Evolutionary conservation across 345 rosid genomes (phyloP), one percentile per base, ranked within the genome.

Genomic region (Jatropha curcas): DNA sequence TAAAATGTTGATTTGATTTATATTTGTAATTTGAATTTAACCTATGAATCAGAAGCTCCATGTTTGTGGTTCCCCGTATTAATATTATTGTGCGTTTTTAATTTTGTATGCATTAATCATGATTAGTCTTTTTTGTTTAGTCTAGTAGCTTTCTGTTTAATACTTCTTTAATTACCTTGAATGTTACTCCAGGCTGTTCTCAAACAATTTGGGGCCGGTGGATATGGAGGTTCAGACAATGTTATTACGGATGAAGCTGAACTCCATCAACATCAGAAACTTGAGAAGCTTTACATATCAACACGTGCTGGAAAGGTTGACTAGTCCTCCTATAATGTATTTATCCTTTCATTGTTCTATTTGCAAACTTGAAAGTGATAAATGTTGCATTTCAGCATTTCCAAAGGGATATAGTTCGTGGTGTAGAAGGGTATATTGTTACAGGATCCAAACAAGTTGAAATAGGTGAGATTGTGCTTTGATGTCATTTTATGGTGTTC

Each of bases 381-480:
- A 5, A 4, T 77, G 60, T 67, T 50, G 57, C 66, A 25, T 85
- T 80, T 70, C 90, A 94, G 97, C 97, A 87, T 85, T 92, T 83
- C 75, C 98, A 94, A 86, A 86, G 96, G 74, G 94, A 94, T 69
- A 86, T 94, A 79, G 94, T 92, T 48, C 98, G 98, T 35, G 96
- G 98, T 30, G 94, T 90, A 14, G 94, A 92, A 88, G 98, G 97
- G 63, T 85, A 88, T 77, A 86, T 94, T 28, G 88, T 89, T 56
- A 86, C 87, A 45, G 98, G 98, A 71, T 84, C 96, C 56, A 94
- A 92, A 76, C 97, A 90, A 84, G 92, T 94, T 72, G 97, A 94
- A 74, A 94, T 94, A 75, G 98, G 98, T 88, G 63, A 80, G 71
- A 72, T 62, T 20, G 62, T 70, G 45, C 33, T 74, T 66, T 52